Conservation (phyloP, 176 grass and related monocot species). For the Carex pumila region DNA sequence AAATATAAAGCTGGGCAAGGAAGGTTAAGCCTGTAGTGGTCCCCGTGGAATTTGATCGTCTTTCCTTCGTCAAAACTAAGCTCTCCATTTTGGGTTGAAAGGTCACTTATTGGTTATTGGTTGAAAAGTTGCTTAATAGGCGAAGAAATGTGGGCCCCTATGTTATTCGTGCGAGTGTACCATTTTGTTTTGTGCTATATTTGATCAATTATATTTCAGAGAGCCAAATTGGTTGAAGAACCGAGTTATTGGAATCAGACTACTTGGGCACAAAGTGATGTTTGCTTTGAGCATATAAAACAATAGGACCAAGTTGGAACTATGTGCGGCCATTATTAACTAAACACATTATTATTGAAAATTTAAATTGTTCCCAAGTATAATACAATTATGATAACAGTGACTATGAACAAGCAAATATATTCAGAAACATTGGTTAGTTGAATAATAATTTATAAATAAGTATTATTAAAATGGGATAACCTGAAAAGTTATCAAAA, state of each 20-base stretch:
- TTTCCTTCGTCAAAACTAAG: background rate
- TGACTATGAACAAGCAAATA: background rate
- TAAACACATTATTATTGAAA: background rate
- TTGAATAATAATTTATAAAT: background rate
- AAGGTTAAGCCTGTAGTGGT: background rate
- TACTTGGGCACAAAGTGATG: background rate
- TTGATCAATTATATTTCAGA: constrained; percentile 1
- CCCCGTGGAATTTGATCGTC: background rate
- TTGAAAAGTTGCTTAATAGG: background rate
- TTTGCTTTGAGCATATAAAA: background rate
- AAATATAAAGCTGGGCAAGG: background rate
- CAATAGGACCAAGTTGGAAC: background rate
- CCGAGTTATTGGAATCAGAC: background rate
- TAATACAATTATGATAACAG: background rate
- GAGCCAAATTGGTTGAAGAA: background rate
- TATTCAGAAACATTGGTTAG: background rate
- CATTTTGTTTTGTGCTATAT: constrained; percentile 19
- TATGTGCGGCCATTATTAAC: background rate
- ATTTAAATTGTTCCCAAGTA: background rate
- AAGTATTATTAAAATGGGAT: background rate
- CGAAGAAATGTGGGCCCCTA: background rate
- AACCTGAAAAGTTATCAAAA: background rate
- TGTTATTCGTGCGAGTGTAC: background rate
- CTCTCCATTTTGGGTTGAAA: background rate
- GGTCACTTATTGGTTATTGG: background rate